Percentiles rank a stretch among this genome's conserved stretches.
phyloP scores from a whole-genome alignment of 306 rosid genomes.

The Corylus americana region DNA sequence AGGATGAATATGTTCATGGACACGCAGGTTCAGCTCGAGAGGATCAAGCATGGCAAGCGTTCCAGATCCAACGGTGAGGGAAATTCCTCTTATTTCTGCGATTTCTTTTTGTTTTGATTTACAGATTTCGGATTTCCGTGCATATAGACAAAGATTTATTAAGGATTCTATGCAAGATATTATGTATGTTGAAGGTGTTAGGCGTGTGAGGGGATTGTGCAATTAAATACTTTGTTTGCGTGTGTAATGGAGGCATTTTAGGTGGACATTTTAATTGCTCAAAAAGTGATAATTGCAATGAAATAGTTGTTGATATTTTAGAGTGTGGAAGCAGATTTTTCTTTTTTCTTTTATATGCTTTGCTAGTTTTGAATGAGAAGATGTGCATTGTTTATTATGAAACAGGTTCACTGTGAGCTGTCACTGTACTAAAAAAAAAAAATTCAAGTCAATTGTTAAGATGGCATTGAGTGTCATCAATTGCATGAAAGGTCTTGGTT shows the following conservation, averaged over 20 bases:
- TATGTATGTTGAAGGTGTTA: not conserved
- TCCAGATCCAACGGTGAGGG: slow-evolving; percentile 74
- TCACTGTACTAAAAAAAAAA: slow-evolving; percentile 14
- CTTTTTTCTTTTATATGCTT: not conserved
- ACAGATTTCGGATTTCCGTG: not conserved
- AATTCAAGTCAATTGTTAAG: slow-evolving; percentile 1
- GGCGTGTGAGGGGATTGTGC: slow-evolving; percentile 24
- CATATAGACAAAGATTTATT: not conserved
- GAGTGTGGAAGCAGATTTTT: slow-evolving; percentile 26
- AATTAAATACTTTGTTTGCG: slow-evolving; percentile 16
- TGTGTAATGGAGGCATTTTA: not conserved
- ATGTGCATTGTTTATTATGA: slow-evolving; percentile 26
- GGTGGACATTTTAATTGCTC: slow-evolving; percentile 12
- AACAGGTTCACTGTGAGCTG: slow-evolving; percentile 26
- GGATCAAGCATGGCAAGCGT: slow-evolving; percentile 85
- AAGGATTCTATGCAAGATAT: not conserved
- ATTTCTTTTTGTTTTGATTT: not conserved
- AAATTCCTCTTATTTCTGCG: not conserved
- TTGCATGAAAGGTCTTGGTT: slow-evolving; percentile 10
- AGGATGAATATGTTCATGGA: slow-evolving; percentile 91
- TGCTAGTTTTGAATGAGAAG: slow-evolving; percentile 26
- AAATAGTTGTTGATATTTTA: slow-evolving; percentile 22
- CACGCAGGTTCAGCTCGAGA: slow-evolving; percentile 87
- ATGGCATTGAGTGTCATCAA: slow-evolving; percentile 22
- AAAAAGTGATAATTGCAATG: slow-evolving; percentile 18